These are phyloP conservation scores for Kwoniella mangroviensis DNA, from an alignment of 768 basidiomycete genomes.

Conservation along the genomic window DNA sequence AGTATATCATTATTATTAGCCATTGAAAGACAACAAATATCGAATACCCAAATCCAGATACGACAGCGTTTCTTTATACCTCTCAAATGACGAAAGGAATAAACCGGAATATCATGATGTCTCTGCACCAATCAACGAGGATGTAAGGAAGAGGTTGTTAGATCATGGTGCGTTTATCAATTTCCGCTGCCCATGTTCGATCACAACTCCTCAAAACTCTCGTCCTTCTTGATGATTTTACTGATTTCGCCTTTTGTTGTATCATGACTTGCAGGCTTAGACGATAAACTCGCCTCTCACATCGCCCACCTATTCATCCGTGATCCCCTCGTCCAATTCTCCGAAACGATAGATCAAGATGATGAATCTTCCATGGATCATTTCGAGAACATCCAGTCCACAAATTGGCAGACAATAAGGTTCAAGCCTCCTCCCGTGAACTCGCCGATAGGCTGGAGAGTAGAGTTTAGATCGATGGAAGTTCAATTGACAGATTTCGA, in stretches of 20 bases:
- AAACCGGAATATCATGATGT: conserved; percentile 94
- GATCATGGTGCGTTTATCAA: conserved; percentile 68
- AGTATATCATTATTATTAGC: conserved; percentile 58
- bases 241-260: not conserved
- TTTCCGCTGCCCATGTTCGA: too few species aligned
- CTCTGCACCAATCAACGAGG: conserved; percentile 74
- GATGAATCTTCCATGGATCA: conserved; percentile 86
- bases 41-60: conserved; percentile 95
- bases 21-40: conserved; percentile 73
- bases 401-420: conserved; percentile 98
- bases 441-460: conserved; percentile 93
- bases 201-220: not conserved
- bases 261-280: conserved; percentile 67
- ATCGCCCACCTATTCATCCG: conserved; percentile 95
- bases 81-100: conserved; percentile 84
- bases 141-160: conserved; percentile 72
- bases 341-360: conserved; percentile 90
- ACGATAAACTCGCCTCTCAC: conserved; percentile 84
- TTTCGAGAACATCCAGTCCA: conserved; percentile 99
- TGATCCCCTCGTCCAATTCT: conserved; percentile 93
- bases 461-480: conserved; percentile 99
- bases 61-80: conserved; percentile 91
- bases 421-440: conserved; percentile 98
- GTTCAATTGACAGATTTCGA: conserved; percentile 99
- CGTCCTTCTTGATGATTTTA: not conserved